A percentile compares a stretch with the other conserved stretches of the same genome.
These are phyloP conservation scores for Gracilaria gracilis DNA, from an alignment of 23 red algal species.

Conservation along the genomic window DNA sequence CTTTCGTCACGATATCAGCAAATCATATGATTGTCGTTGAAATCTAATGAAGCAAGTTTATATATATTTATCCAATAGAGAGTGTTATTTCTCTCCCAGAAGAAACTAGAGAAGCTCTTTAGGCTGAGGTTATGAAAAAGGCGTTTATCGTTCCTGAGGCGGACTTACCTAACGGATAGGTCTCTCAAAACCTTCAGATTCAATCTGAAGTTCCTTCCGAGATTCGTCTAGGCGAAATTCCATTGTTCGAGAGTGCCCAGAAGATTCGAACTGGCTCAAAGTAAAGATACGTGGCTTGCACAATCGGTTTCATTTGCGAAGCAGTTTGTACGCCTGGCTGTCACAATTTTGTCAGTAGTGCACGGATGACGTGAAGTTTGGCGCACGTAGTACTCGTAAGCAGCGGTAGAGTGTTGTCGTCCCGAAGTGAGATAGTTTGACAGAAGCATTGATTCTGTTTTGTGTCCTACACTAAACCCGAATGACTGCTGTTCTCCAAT, in stretches of 20 bases:
- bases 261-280: constrained; percentile 22
- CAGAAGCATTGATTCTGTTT: too few relatives aligned
- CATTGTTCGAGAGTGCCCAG: constrained; percentile 39
- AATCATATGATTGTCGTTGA: not conserved
- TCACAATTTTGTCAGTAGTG: not conserved
- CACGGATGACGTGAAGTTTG: not conserved
- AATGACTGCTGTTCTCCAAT: too few relatives aligned
- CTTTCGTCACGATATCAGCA: not conserved
- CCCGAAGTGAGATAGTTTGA: too few relatives aligned
- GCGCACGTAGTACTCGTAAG: too few relatives aligned
- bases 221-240: constrained; percentile 67
- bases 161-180: constrained; percentile 22
- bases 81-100: constrained; percentile 58
- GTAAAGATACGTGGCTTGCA: not conserved
- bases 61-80: constrained; percentile 13
- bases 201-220: too few relatives aligned
- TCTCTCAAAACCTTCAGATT: constrained; percentile 16
- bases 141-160: constrained; percentile 40
- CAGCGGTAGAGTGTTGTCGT: too few relatives aligned
- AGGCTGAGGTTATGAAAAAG: constrained; percentile 47
- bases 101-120: constrained; percentile 15
- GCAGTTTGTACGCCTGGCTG: not conserved
- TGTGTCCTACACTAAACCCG: too few relatives aligned
- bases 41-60: not conserved
- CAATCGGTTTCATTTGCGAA: not conserved